Evolutionary conservation across 1,284 basidiomycete species (phyloP).

Genomic region (Austroboletus novae-zelandiae): DNA sequence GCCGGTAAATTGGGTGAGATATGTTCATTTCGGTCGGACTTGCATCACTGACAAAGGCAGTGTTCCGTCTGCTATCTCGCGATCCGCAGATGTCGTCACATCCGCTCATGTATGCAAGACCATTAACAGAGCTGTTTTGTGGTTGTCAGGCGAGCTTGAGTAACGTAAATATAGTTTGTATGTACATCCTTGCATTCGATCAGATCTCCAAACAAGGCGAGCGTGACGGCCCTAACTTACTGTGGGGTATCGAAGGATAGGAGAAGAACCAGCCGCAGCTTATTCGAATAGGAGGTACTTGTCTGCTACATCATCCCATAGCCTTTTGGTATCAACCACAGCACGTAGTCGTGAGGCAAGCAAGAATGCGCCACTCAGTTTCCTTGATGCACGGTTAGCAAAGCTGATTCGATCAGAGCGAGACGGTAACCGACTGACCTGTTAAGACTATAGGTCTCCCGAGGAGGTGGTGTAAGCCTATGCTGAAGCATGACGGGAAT

Average conservation of each 20-base stretch:
- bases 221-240: constrained; percentile 6
- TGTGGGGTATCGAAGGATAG: background rate
- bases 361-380: constrained; percentile 92
- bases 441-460: constrained; percentile 94
- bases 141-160: constrained; percentile 5
- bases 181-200: background rate
- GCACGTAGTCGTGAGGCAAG: constrained; percentile 84
- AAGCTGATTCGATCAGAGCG: background rate
- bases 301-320: constrained; percentile 73
- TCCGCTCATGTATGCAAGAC: background rate
- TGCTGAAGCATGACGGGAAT: constrained; percentile 93
- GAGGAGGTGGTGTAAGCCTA: constrained; percentile 88
- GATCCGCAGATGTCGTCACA: background rate
- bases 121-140: background rate
- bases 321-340: constrained; percentile 61
- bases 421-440: constrained; percentile 41
- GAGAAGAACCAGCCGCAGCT: background rate
- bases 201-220: background rate
- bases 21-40: background rate
- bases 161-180: background rate
- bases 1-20: background rate
- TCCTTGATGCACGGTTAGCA: constrained; percentile 42
- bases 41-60: background rate
- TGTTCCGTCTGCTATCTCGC: background rate
- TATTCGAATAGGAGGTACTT: constrained; percentile 22